phyloP scores from a whole-genome alignment of 352 stramenopile genomes.

The Phytopythium boreale region DNA sequence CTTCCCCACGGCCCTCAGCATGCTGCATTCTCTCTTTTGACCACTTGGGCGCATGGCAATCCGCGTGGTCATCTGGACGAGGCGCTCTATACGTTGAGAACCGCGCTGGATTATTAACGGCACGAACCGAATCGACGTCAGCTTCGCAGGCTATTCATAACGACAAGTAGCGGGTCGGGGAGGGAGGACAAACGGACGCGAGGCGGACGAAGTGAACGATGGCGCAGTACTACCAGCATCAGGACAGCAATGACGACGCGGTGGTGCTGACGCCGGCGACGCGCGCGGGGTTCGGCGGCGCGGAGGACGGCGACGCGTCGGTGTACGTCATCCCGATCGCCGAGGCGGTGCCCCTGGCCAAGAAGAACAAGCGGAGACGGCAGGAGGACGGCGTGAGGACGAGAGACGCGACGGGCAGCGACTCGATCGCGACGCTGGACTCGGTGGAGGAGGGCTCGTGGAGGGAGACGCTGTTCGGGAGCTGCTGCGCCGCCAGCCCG shows the following conservation, averaged over 20 bases:
- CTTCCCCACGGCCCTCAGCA: neutral
- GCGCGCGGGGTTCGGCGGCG: neutral
- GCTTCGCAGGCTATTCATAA: neutral
- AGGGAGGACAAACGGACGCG: no score
- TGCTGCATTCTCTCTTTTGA: neutral
- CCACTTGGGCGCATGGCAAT: neutral
- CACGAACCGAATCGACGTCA: neutral
- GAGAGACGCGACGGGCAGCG: neutral
- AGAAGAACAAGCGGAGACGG: conserved; percentile 5
- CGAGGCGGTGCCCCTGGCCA: neutral
- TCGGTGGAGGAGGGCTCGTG: conserved; percentile 10
- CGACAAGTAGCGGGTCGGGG: no score
- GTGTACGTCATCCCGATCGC: conserved; percentile 8
- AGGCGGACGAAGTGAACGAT: neutral
- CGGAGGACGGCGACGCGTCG: neutral
- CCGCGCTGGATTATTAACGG: neutral
- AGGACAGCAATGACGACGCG: neutral
- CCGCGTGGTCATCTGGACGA: neutral
- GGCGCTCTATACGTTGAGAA: neutral
- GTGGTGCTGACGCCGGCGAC: conserved; percentile 3
- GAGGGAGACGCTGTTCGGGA: conserved; percentile 23
- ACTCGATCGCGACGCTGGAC: conserved; percentile 10
- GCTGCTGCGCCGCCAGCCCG: conserved; percentile 24
- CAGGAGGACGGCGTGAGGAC: neutral
- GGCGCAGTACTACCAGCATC: neutral